phyloP scores from a whole-genome alignment of 1,284 basidiomycete genomes.

The Psilocybe mexicana region DNA sequence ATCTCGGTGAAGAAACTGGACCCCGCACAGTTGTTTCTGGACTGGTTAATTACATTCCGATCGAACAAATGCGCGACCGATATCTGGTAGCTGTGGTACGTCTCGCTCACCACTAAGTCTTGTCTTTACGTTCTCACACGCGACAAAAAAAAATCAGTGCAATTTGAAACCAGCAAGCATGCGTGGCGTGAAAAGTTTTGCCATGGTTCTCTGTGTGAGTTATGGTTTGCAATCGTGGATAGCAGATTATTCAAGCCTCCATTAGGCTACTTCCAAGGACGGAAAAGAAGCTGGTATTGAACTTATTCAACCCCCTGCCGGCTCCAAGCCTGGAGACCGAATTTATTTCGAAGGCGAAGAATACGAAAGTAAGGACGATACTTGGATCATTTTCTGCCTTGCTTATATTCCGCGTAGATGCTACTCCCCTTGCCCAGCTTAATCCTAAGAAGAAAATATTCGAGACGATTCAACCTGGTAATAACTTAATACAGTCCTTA shows the following conservation, averaged over 20 bases:
- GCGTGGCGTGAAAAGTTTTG: constrained; percentile 95
- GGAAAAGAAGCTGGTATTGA: constrained; percentile 93
- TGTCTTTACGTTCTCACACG: background rate
- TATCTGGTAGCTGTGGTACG: constrained; percentile 85
- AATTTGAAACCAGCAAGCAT: constrained; percentile 95
- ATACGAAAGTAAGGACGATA: constrained; percentile 64
- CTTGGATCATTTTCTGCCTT: constrained; percentile 1
- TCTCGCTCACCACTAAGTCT: constrained; percentile 12
- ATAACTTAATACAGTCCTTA: constrained; percentile 3
- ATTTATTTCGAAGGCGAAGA: constrained; percentile 91
- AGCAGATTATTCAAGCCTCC: background rate
- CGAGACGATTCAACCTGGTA: constrained; percentile 89
- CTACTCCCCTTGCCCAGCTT: constrained; percentile 74
- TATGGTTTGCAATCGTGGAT: background rate
- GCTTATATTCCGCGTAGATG: constrained; percentile 45
- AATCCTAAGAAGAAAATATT: constrained; percentile 99
- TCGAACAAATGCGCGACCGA: constrained; percentile 88
- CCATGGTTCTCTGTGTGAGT: constrained; percentile 91
- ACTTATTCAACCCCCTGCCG: constrained; percentile 84
- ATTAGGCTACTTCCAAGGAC: constrained; percentile 82
- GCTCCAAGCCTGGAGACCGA: constrained; percentile 85
- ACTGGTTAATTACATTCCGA: constrained; percentile 91
- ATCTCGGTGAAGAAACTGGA: constrained; percentile 90
- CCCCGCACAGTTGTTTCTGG: constrained; percentile 95
- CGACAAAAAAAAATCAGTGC: constrained; percentile 49